Conservation (phyloP, 345 rosid genomes). For the Pistacia atlantica region DNA sequence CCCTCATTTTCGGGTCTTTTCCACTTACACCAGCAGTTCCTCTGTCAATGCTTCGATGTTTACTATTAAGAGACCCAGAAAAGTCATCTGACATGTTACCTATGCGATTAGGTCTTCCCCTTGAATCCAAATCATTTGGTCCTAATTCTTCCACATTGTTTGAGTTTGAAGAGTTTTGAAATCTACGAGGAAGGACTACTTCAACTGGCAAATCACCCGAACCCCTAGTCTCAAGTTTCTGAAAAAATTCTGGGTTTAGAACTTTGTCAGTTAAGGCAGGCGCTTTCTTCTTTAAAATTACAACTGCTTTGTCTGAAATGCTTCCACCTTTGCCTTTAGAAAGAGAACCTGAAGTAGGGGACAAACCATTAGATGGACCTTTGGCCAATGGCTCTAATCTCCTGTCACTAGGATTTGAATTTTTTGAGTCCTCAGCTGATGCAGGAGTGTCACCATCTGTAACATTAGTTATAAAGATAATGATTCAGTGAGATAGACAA, state of each 20-base stretch:
- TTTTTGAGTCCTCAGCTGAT: conserved; percentile 44
- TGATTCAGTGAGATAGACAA: neutral
- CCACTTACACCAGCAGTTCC: conserved; percentile 45
- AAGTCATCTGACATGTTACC: conserved; percentile 46
- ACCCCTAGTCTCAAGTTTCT: conserved; percentile 78
- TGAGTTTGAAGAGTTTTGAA: conserved; percentile 53
- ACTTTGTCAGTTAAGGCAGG: conserved; percentile 84
- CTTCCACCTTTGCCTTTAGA: conserved; percentile 60
- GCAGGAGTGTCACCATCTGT: conserved; percentile 41
- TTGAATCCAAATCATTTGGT: conserved; percentile 44
- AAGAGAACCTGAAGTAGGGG: conserved; percentile 52
- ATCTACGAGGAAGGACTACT: conserved; percentile 85
- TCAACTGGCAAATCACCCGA: conserved; percentile 88
- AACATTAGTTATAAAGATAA: conserved; percentile 18
- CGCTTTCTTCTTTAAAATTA: conserved; percentile 87
- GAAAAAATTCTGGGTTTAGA: conserved; percentile 93
- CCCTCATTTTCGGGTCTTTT: conserved; percentile 56
- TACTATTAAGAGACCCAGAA: conserved; percentile 18
- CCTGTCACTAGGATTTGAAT: conserved; percentile 39
- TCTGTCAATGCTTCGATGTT: conserved; percentile 25
- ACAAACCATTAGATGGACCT: conserved; percentile 52
- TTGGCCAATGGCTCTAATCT: conserved; percentile 44
- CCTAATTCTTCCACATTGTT: conserved; percentile 63
- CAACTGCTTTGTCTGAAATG: conserved; percentile 77
- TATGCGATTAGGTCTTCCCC: conserved; percentile 48